Base-by-base conservation (phyloP, 768 basidiomycete genomes). In the Grammothele lineata region DNA sequence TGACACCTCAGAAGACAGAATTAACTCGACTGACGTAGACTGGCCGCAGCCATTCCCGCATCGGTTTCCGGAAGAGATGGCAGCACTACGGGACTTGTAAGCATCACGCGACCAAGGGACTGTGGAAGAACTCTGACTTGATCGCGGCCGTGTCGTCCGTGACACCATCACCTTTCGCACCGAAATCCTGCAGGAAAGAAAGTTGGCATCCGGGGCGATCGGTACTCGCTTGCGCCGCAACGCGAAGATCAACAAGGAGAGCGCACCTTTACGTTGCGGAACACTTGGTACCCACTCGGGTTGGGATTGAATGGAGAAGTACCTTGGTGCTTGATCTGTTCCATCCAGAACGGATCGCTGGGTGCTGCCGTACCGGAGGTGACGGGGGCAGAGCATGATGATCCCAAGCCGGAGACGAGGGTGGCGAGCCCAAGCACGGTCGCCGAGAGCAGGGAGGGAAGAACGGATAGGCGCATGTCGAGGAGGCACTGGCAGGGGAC, bases 91-190 rank as follows among this genome's bases (percentile, higher is more conserved):
- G 14, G 14, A 14, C 14, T 14, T 22, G 43, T 50, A 5, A 44
- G 44, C 17, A 32, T 12, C 25, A 37, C 21, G 21, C 21, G 15
- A 15, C 10, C 35, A 12, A n/a, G 12, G 26, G 19, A 26, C 15
- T 26, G 10, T 12, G 17, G 15, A 11, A 24, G n/a, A 9, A 33
- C 22, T 22, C 60, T 47, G 51, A 82, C 84, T 85, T 85, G 63
- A 87, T 87, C 1, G 87, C 86, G 33, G 68, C 75, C 17, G 86
- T 87, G 53, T 90, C 88, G 56, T 90, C 87, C 2, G 78, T 75
- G 2, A 78, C 66, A 49, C 87, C 87, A 63, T 86, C 79, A 21
- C 70, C 71, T 51, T 63, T 67, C 17, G 78, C 79, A 24, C 78
- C 72, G 47, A 70, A 75, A 38, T 73, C 68, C 57, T 51, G 37